phyloP scores from a whole-genome alignment of 768 basidiomycete species.

The Mycena albidolilacea region DNA sequence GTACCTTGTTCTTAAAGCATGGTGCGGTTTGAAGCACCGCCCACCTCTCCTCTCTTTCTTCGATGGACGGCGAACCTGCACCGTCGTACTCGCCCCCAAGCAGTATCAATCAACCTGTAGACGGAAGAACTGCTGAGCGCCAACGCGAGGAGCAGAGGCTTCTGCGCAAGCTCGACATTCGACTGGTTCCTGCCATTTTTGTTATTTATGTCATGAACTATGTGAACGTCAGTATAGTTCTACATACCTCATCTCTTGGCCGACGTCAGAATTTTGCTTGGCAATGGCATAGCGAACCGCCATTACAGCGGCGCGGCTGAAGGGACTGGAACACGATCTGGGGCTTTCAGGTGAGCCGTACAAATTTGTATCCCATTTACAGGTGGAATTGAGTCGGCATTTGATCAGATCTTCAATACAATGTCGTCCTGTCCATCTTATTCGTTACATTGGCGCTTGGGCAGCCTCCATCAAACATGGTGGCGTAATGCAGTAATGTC shows the following conservation, averaged over 20 bases:
- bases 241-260: neutral
- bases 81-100: constrained; percentile 1
- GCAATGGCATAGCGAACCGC: constrained; percentile 42
- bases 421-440: constrained; percentile 41
- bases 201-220: constrained; percentile 65
- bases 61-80: constrained; percentile 10
- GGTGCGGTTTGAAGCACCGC: neutral
- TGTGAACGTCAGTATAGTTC: constrained; percentile 56
- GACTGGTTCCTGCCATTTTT: constrained; percentile 62
- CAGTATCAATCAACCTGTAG: constrained; percentile 4
- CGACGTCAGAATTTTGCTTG: neutral
- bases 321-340: constrained; percentile 50
- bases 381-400: neutral
- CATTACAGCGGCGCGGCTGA: constrained; percentile 48
- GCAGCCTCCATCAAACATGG: constrained; percentile 64
- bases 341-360: constrained; percentile 3
- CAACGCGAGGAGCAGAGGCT: constrained; percentile 42
- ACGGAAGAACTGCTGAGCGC: neutral
- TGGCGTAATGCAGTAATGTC: constrained; percentile 30
- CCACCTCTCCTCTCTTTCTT: neutral
- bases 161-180: constrained; percentile 58
- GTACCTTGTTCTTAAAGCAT: constrained; percentile 19
- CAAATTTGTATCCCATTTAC: neutral
- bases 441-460: constrained; percentile 56
- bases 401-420: constrained; percentile 25